Evolutionary conservation across 2,329 filamentous ascomycete genomes (phyloP), one percentile per base, ranked within the genome.

Genomic region (Paracoccidioides brasiliensis): DNA sequence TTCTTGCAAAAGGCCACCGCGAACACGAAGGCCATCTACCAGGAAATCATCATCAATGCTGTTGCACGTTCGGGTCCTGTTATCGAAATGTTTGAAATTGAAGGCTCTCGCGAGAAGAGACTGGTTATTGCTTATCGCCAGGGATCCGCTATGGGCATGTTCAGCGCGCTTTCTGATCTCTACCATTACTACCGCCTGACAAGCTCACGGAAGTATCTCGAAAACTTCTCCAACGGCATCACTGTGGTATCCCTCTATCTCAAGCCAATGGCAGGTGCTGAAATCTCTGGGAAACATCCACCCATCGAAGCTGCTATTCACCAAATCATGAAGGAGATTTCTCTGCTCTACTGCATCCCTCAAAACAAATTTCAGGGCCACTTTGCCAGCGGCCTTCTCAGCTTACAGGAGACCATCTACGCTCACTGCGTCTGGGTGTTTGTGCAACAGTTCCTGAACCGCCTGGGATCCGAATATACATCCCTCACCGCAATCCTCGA

Each of bases 131-230:
- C 90, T 48, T 97, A 96, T 79, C 90, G 91, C 64, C 88, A 91
- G 63, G 85, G 90, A 60, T 95, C 91, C 15, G 93, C 93, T 35
- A 80, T 89, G 63, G 93, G 93, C 60, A 78, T 98, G 65, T 98
- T 98, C 80, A 95, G 90, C 64, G 90, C 93, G 33, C 76, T 98
- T 64, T 95, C 88, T 61, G 90, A 97, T 70, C 78, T 98, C 41
- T 98, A 98, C 76, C 93, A 98, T 75, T 97, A 96, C 80, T 98
- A 98, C 68, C 91, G 93, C 45, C 81, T 97, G 59, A 98, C 93
- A 2, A 95, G 88, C 66, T 93, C 93, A 33, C 82, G 93, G 64
- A 98, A 98, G 76, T 98, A 98, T 67, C 87, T 98, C 50, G 88
- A 98, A 74, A 93, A 97, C 74, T 98, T 98, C 78, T 93, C 90